Evolutionary conservation across 371 early-diverging fungal genomes (phyloP).

Genomic region (Mucor velutinosus): DNA sequence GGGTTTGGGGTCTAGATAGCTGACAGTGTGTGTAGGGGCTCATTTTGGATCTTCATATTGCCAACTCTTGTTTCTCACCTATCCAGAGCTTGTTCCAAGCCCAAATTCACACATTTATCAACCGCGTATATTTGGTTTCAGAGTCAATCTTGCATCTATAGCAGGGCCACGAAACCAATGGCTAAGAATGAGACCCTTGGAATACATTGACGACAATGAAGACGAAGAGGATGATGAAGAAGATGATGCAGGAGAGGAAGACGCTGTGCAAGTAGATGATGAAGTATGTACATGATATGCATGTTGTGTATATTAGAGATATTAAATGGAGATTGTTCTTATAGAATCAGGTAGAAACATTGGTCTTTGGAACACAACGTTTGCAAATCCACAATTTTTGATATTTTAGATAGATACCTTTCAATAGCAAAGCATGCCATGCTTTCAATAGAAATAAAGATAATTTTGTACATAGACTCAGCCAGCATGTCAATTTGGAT

Average conservation of each 20-base stretch:
- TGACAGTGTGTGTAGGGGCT: conserved; percentile 61
- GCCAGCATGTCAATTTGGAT: neutral
- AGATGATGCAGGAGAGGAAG: neutral
- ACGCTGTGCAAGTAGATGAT: conserved; percentile 1
- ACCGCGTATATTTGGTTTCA: conserved; percentile 85
- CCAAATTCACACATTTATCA: conserved; percentile 59
- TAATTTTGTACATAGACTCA: neutral
- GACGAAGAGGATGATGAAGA: conserved; percentile 8
- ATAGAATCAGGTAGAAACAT: neutral
- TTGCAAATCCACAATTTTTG: neutral
- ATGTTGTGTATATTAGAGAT: neutral
- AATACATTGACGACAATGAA: conserved; percentile 36
- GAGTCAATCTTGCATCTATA: conserved; percentile 57
- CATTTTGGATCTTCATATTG: conserved; percentile 96
- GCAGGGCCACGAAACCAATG: conserved; percentile 79
- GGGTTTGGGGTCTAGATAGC: neutral
- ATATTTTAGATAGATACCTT: neutral
- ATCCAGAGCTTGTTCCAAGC: conserved; percentile 73
- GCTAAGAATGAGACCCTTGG: conserved; percentile 63
- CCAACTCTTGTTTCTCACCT: conserved; percentile 87
- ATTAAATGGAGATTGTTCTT: neutral
- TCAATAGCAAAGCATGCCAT: neutral
- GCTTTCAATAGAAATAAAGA: neutral
- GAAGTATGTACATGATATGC: neutral
- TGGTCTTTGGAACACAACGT: neutral